Conservation (phyloP, 2,329 filamentous ascomycete species). For the Fusarium hainanense region DNA sequence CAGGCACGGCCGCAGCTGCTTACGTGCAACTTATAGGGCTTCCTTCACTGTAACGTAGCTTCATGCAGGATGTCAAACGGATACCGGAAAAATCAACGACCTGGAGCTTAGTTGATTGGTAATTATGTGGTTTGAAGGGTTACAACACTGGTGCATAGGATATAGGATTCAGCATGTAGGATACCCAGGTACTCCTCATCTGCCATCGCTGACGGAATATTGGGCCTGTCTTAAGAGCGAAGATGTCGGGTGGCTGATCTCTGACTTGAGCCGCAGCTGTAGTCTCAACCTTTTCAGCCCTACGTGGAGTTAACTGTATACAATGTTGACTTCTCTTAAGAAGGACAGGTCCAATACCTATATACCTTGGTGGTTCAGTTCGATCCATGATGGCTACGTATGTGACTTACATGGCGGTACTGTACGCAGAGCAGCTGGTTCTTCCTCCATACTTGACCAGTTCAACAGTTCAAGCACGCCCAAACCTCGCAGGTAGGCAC, state of each 20-base stretch:
- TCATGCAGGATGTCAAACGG: not conserved
- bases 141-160: not conserved
- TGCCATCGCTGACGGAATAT: not conserved
- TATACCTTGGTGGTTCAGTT: not conserved
- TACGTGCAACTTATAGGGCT: not conserved
- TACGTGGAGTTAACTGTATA: not conserved
- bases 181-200: not conserved
- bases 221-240: not conserved
- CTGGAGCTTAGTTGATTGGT: not conserved
- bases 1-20: not conserved
- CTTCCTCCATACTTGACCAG: not conserved
- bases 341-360: not conserved
- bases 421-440: not conserved
- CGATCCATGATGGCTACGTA: not conserved
- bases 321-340: not conserved
- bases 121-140: not conserved
- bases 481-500: not conserved
- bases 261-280: not conserved
- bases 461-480: not conserved
- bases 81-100: not conserved
- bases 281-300: not conserved
- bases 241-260: not conserved
- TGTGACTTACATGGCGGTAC: not conserved
- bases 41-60: not conserved
- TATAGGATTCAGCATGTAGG: not conserved